phyloP scores from a whole-genome alignment of 2,329 filamentous ascomycete species.

The Alternaria arborescens region DNA sequence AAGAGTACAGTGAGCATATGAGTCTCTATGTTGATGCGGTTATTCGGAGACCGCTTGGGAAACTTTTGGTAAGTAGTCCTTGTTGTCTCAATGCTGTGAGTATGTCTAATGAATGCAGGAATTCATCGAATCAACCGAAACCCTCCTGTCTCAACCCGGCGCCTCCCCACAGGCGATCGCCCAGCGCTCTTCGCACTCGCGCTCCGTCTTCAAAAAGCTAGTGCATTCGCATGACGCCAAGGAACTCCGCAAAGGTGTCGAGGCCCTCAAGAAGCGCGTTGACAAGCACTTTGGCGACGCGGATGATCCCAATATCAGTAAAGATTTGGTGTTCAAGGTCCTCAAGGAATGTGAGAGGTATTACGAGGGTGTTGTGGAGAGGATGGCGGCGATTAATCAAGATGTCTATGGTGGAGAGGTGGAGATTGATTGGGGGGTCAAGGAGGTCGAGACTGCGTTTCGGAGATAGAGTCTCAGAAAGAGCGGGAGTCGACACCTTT shows the following conservation, averaged over 20 bases:
- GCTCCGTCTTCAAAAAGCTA: slow-evolving; percentile 84
- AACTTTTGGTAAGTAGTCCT: slow-evolving; percentile 67
- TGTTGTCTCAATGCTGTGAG: not conserved
- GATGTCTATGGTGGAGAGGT: slow-evolving; percentile 58
- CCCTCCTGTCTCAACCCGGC: slow-evolving; percentile 65
- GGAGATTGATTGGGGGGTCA: slow-evolving; percentile 50
- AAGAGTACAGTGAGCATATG: slow-evolving; percentile 88
- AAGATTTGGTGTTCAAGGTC: slow-evolving; percentile 67
- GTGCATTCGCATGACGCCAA: slow-evolving; percentile 81
- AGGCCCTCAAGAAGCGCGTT: slow-evolving; percentile 86
- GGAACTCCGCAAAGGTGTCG: slow-evolving; percentile 89
- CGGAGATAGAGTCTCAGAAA: slow-evolving; percentile 34
- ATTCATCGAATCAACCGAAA: slow-evolving; percentile 88
- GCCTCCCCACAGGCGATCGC: slow-evolving; percentile 69
- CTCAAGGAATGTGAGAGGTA: slow-evolving; percentile 66
- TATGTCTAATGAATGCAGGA: slow-evolving; percentile 60
- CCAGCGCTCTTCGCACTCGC: slow-evolving; percentile 82
- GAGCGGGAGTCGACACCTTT: slow-evolving; percentile 23
- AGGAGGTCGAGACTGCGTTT: slow-evolving; percentile 44
- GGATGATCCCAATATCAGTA: slow-evolving; percentile 74
- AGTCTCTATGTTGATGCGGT: slow-evolving; percentile 85
- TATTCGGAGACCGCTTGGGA: slow-evolving; percentile 87
- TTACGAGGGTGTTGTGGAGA: slow-evolving; percentile 64
- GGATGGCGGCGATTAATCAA: slow-evolving; percentile 53
- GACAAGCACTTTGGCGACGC: slow-evolving; percentile 97